A percentile compares a stretch with the other conserved stretches of the same genome.
phyloP scores from a whole-genome alignment of 805 yeast genomes.

The Wickerhamomyces subpelliculosus region DNA sequence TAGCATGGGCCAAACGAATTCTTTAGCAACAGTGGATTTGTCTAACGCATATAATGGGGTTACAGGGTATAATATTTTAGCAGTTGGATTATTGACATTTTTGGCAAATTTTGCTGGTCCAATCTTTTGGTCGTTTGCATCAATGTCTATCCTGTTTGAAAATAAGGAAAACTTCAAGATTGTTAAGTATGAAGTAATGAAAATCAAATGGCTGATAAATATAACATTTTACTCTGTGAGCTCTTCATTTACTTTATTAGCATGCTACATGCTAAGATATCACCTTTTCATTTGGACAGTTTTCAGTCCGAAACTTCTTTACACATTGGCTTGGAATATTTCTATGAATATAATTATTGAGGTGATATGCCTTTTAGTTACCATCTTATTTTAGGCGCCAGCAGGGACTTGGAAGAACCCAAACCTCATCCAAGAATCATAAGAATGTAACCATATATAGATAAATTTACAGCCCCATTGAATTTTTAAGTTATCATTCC shows the following conservation, averaged over 20 bases:
- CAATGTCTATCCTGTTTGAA: slow-evolving; percentile 33
- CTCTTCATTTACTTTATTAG: slow-evolving; percentile 50
- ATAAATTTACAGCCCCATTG: no score
- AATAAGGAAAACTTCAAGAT: slow-evolving; percentile 9
- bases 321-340: slow-evolving; percentile 68
- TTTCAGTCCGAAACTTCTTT: slow-evolving; percentile 86
- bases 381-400: slow-evolving; percentile 3
- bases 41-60: slow-evolving; percentile 92
- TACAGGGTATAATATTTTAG: slow-evolving; percentile 53
- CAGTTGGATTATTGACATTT: slow-evolving; percentile 76
- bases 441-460: no score
- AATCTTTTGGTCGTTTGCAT: slow-evolving; percentile 66
- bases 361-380: slow-evolving; percentile 2
- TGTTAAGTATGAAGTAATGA: slow-evolving; percentile 29
- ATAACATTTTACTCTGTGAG: slow-evolving; percentile 49
- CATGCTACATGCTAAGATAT: slow-evolving; percentile 70
- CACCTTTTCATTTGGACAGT: slow-evolving; percentile 98
- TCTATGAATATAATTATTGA: slow-evolving; percentile 35
- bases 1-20: slow-evolving; percentile 86
- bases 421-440: no score
- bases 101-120: slow-evolving; percentile 83
- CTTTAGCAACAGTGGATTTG: slow-evolving; percentile 84
- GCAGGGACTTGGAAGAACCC: no score
- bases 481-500: no score
- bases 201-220: slow-evolving; percentile 16